These are phyloP conservation scores for Cystobasidium sp. DNA, from an alignment of 1,284 basidiomycete genomes.

Conservation along the genomic window DNA sequence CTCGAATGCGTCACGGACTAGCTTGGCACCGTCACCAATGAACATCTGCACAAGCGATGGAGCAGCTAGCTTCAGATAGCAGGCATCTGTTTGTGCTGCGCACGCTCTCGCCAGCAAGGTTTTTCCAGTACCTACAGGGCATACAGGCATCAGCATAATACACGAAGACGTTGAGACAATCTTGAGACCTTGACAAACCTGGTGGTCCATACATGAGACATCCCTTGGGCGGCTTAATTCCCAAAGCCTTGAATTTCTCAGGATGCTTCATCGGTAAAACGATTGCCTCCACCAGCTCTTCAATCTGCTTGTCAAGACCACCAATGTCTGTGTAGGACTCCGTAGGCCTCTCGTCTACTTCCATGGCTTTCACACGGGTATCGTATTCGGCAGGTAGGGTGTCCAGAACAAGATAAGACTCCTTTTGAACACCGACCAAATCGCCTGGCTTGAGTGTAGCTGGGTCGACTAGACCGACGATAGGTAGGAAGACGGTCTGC, in stretches of 20 bases:
- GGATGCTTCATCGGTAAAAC: constrained; percentile 80
- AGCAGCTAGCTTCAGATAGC: constrained; percentile 77
- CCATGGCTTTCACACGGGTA: constrained; percentile 85
- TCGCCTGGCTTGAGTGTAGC: constrained; percentile 87
- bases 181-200: constrained; percentile 59
- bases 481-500: constrained; percentile 92
- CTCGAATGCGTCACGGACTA: constrained; percentile 95
- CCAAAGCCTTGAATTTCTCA: constrained; percentile 77
- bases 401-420: constrained; percentile 97
- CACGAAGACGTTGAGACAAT: not conserved
- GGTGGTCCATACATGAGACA: constrained; percentile 80
- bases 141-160: constrained; percentile 1
- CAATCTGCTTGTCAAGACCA: constrained; percentile 79
- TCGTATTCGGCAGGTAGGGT: constrained; percentile 78
- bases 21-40: constrained; percentile 90
- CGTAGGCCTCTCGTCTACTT: constrained; percentile 81
- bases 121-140: constrained; percentile 70
- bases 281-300: constrained; percentile 78
- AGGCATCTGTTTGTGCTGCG: constrained; percentile 79
- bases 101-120: constrained; percentile 76
- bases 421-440: constrained; percentile 98
- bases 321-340: constrained; percentile 80
- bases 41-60: constrained; percentile 82
- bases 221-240: constrained; percentile 79
- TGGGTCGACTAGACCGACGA: constrained; percentile 94